These are phyloP conservation scores for Cytospora chrysosperma DNA, from an alignment of 2,329 filamentous ascomycete genomes.

Conservation along the genomic window DNA sequence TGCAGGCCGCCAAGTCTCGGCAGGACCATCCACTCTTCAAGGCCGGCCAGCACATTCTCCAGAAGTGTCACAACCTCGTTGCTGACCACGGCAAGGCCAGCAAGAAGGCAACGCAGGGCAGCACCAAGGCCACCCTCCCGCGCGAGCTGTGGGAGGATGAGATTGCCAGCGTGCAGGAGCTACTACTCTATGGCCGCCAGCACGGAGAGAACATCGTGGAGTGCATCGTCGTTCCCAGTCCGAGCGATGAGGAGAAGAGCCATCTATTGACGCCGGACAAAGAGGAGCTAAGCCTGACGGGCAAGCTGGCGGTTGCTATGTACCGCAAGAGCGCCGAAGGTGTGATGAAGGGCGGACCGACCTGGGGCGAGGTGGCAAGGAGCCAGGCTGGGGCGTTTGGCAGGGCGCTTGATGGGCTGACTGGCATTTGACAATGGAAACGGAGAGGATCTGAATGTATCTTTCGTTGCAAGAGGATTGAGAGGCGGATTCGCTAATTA, in stretches of 20 bases:
- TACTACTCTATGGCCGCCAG: slow-evolving; percentile 34
- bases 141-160: slow-evolving; percentile 36
- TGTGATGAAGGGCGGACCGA: slow-evolving; percentile 24
- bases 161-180: slow-evolving; percentile 32
- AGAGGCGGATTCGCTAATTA: background rate
- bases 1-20: background rate
- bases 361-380: slow-evolving; percentile 14
- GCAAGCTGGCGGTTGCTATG: slow-evolving; percentile 32
- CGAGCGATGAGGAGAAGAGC: slow-evolving; percentile 1
- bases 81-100: slow-evolving; percentile 33
- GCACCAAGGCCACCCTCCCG: slow-evolving; percentile 28
- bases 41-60: slow-evolving; percentile 27
- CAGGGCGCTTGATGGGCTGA: slow-evolving; percentile 6
- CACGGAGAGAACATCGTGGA: slow-evolving; percentile 32
- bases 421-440: background rate
- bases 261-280: slow-evolving; percentile 23
- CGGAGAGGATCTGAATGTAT: background rate
- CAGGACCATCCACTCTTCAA: slow-evolving; percentile 29
- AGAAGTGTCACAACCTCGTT: slow-evolving; percentile 31
- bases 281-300: slow-evolving; percentile 27
- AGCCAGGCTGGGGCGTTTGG: slow-evolving; percentile 11
- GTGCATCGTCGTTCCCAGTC: slow-evolving; percentile 25
- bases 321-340: slow-evolving; percentile 32
- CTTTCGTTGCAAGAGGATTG: background rate
- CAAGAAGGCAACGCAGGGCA: slow-evolving; percentile 26